Evolutionary conservation across 2,329 filamentous ascomycete genomes (phyloP), one percentile per base, ranked within the genome.

Genomic region (Acrocalymma vagum): DNA sequence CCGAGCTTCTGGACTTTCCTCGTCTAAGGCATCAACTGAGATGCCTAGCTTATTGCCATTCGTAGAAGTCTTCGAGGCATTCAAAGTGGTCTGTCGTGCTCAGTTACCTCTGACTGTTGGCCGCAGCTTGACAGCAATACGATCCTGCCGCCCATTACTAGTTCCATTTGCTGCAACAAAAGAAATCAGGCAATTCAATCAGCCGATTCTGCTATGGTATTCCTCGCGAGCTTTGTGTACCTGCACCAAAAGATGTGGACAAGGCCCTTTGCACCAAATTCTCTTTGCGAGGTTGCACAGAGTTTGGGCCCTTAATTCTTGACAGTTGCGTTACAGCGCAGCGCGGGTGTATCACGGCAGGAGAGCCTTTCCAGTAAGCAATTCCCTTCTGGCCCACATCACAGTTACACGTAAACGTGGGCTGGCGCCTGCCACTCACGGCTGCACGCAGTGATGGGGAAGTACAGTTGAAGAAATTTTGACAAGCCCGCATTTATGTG

Each of bases 1-100:
- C 94, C 94, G 29, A 96, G 92, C 71, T 97, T 95, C 72, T 97
- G 93, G 92, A 97, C 93, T 1, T 96, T 97, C 70, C 75, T 99
- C 59, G 86, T 97, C 29, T 96, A 54, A 68, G 41, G 29, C 27
- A 8, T 24, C 35, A 17, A 36, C 28, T 15, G 18, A 10, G 16
- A 26, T 14, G 21, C 16, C 23, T 47, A 21, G 27, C 30, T 30
- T 14, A 30, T 27, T 20, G 23, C 35, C 24, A 26, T 24, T 13
- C 21, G 20, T 45, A 46, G 9, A 48, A 51, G 5, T 26, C 29
- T 45, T 43, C 33, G 17, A 54, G 48, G 48, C 38, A 7, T 31
- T 50, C 45, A 44, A 42, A 17, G 41, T 22, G 34, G 15, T 21
- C 16, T 38, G 37, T 39, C 35, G 48, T 48, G 37, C 41, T n/a